These are phyloP conservation scores for Sequoiadendron giganteum DNA, from an alignment of 75 land plant species.

Conservation along the genomic window DNA sequence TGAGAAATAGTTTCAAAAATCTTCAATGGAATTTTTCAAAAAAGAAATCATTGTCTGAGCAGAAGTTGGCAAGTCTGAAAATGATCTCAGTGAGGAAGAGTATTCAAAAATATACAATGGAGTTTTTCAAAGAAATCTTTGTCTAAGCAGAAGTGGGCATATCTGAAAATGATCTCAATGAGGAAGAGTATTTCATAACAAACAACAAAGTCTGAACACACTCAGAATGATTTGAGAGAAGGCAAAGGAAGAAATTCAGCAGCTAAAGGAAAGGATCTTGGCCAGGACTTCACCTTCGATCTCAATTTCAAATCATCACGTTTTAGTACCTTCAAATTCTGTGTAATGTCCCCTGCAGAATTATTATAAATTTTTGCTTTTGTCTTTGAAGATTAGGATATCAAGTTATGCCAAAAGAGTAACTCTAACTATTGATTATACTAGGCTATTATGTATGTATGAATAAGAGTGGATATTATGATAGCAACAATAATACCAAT, in stretches of 20 bases:
- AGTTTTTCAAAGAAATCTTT: neutral
- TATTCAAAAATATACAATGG: no score
- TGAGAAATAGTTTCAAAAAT: neutral
- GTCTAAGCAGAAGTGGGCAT: neutral
- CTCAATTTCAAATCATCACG: neutral
- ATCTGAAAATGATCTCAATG: neutral
- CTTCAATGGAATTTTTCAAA: neutral
- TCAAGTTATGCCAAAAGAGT: no score
- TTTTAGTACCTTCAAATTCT: neutral
- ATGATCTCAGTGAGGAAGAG: no score
- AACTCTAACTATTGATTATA: no score
- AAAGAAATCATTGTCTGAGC: neutral
- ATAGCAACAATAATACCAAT: no score
- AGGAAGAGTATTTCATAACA: neutral
- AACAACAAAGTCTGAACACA: neutral
- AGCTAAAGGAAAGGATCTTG: neutral
- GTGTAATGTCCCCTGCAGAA: no score
- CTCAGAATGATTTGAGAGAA: neutral
- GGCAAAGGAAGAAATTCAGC: neutral
- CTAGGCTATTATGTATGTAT: no score
- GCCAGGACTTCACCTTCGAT: neutral
- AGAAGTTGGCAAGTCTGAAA: neutral
- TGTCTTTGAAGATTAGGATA: no score
- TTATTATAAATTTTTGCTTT: no score
- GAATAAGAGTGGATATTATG: no score